Percentiles rank a stretch among this genome's conserved stretches.
Conservation (phyloP, 352 stramenopile genomes). For the Globisporangium mamillatum region DNA sequence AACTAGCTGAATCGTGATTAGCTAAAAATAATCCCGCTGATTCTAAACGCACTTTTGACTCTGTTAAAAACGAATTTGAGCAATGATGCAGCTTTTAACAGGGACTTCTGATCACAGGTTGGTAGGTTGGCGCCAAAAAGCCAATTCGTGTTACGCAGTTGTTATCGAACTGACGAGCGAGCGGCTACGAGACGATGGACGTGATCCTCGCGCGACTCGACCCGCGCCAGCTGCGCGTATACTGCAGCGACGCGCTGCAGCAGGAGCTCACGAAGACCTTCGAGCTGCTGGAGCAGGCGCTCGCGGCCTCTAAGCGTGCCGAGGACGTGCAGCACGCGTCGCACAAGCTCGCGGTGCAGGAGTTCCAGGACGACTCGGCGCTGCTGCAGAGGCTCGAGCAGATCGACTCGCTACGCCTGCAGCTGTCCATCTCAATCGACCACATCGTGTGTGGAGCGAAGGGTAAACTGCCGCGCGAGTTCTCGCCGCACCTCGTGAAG, state of each 20-base stretch:
- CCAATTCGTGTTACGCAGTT: background rate
- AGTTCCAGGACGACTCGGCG: conserved; percentile 15
- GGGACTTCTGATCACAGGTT: no score
- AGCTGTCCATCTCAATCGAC: conserved; percentile 19
- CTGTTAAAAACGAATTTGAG: no score
- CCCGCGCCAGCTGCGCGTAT: conserved; percentile 18
- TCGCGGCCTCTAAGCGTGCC: conserved; percentile 15
- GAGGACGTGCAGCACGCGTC: conserved; percentile 23
- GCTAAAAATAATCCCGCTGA: no score
- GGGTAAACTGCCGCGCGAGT: background rate
- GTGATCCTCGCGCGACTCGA: conserved; percentile 24
- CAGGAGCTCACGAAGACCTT: conserved; percentile 18
- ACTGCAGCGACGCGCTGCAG: conserved; percentile 21
- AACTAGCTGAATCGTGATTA: no score
- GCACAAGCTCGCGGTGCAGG: conserved; percentile 10
- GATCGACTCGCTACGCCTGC: conserved; percentile 18
- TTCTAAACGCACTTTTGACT: no score
- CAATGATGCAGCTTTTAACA: no score
- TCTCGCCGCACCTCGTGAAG: conserved; percentile 9
- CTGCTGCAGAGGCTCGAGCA: conserved; percentile 13
- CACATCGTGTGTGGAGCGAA: conserved; percentile 10
- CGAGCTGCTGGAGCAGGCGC: conserved; percentile 15
- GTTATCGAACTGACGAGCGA: background rate
- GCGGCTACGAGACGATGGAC: conserved; percentile 17
- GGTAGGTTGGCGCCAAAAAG: background rate